These are phyloP conservation scores for Proliferodiscus dingleyae DNA, from an alignment of 2,329 filamentous ascomycete species.

Conservation along the genomic window DNA sequence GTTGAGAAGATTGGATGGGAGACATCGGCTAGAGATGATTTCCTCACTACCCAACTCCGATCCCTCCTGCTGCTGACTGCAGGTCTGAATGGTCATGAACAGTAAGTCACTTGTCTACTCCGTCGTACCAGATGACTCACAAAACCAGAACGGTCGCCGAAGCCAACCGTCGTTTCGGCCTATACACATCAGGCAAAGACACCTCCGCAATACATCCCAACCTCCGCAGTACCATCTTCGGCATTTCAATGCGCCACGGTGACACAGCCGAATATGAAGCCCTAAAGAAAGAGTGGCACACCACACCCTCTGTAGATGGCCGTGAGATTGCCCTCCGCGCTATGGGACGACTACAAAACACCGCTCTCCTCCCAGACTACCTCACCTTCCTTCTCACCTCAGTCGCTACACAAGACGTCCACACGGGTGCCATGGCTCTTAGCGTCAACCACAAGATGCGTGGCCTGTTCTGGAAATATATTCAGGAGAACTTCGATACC, in stretches of 20 bases:
- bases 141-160: constrained; percentile 60
- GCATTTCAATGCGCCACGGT: constrained; percentile 70
- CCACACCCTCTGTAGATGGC: constrained; percentile 80
- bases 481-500: constrained; percentile 76
- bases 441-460: constrained; percentile 69
- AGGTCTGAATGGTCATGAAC: constrained; percentile 69
- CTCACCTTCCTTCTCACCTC: constrained; percentile 73
- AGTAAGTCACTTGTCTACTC: constrained; percentile 43
- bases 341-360: constrained; percentile 64
- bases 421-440: constrained; percentile 71
- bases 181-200: constrained; percentile 65
- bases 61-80: constrained; percentile 75
- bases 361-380: constrained; percentile 62
- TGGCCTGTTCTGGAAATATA: constrained; percentile 75
- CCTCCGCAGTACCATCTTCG: constrained; percentile 75
- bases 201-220: constrained; percentile 71
- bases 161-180: constrained; percentile 71
- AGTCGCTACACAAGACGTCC: constrained; percentile 84
- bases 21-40: constrained; percentile 71
- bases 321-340: constrained; percentile 79
- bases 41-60: constrained; percentile 75
- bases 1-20: constrained; percentile 83
- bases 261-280: constrained; percentile 64
- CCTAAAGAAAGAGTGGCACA: constrained; percentile 80
- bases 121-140: constrained; percentile 20